Evolutionary conservation across 352 stramenopile species (phyloP).

Genomic region (Thalassiosira hispida): DNA sequence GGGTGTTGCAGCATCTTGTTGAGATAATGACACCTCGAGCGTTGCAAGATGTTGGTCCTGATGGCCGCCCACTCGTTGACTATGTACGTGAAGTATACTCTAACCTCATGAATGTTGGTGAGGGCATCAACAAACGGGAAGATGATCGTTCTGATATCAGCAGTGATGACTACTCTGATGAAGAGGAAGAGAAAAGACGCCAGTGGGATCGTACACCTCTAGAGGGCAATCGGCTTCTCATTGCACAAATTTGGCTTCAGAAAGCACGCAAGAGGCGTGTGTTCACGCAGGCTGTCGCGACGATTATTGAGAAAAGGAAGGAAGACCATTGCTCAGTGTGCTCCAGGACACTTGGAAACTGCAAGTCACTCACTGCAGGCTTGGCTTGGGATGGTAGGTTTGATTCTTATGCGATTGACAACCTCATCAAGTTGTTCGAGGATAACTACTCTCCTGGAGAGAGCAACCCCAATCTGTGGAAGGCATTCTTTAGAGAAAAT

Average conservation of each 20-base stretch:
- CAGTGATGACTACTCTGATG: constrained; percentile 89
- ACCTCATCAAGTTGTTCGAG: constrained; percentile 82
- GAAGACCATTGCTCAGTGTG: constrained; percentile 88
- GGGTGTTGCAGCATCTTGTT: constrained; percentile 94
- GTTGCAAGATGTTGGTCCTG: constrained; percentile 82
- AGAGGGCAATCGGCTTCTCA: constrained; percentile 86
- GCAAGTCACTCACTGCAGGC: constrained; percentile 88
- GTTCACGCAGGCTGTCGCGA: constrained; percentile 90
- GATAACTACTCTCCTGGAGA: constrained; percentile 88
- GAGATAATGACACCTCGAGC: constrained; percentile 94
- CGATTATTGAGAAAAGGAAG: constrained; percentile 88
- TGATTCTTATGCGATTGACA: constrained; percentile 84
- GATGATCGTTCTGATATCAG: constrained; percentile 92
- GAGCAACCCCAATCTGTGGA: constrained; percentile 92
- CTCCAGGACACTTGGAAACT: constrained; percentile 55
- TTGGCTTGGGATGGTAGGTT: constrained; percentile 85
- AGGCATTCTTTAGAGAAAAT: constrained; percentile 95
- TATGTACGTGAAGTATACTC: constrained; percentile 96
- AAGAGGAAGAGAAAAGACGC: constrained; percentile 86
- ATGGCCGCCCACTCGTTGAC: constrained; percentile 90
- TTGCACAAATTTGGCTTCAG: constrained; percentile 92
- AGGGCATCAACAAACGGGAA: constrained; percentile 86
- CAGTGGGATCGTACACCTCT: constrained; percentile 86
- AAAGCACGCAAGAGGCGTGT: constrained; percentile 91
- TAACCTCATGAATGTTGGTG: constrained; percentile 89